Evolutionary conservation across 768 basidiomycete genomes (phyloP), one percentile per base, ranked within the genome.

Genomic region (Leccinum obscurum): DNA sequence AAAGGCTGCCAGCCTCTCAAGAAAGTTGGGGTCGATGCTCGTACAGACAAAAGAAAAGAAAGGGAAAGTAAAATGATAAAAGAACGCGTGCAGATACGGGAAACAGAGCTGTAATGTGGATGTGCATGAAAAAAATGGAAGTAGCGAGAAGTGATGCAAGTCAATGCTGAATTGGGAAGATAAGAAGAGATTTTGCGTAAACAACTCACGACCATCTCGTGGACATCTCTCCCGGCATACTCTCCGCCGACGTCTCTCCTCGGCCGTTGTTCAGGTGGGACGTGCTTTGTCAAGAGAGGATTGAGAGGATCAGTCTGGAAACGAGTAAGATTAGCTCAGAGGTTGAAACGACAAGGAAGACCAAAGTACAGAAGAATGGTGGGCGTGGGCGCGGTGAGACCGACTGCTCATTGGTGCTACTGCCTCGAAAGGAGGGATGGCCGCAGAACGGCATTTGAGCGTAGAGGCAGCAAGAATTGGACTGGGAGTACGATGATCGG

Each of bases 271-370:
- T 92, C 89, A 72, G 87, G 85, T 51, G 88, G 85, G 67, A 93
- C 87, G 77, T 92, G 90, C 85, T 93, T 93, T 68, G 84, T 87
- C 72, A 94, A 78, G 53, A 93, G 83, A 48, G 85, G 87, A 78
- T 83, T 86, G 76, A 93, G 81, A 51, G 91, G 89, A 77, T 93
- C 92, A 59, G 89, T 92, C 92, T 94, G 52, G 24, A 57, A 58
- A 52, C 0, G 4, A 7, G 10, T 1, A n/a, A 49, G 1, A 30
- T 71, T 13, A 69, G 56, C n/a, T 37, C 17, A 30, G 7, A 14
- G n/a, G n/a, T 54, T 8, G 32, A 46, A 22, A 28, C 15, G 11
- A 26, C 11, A 41, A 13, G 14, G 5, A 32, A 35, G 24, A 22
- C 20, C 0, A n/a, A 59, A 63, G 13, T 59, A 63, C 61, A 49